Evolutionary conservation across 1,284 basidiomycete genomes (phyloP).

Genomic region (Boletus hoseneyae): DNA sequence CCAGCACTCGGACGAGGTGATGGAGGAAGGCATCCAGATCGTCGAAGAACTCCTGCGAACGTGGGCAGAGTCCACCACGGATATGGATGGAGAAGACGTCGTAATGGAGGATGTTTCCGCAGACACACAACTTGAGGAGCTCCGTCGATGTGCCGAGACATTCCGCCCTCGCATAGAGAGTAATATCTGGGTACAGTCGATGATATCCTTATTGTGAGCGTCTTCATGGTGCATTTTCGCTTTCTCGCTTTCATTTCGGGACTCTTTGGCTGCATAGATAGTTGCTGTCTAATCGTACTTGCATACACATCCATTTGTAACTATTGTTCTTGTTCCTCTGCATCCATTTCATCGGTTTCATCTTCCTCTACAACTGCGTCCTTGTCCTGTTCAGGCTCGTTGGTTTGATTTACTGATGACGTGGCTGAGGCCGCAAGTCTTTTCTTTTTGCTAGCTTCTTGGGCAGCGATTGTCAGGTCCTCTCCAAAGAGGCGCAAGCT

Average conservation of each 20-base stretch:
- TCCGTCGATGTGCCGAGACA: slow-evolving; percentile 64
- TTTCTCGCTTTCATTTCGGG: slow-evolving; percentile 5
- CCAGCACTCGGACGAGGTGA: slow-evolving; percentile 57
- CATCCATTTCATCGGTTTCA: slow-evolving; percentile 10
- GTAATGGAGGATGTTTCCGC: slow-evolving; percentile 51
- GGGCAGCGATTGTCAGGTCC: slow-evolving; percentile 62
- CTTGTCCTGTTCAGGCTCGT: slow-evolving; percentile 6
- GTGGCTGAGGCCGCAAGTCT: slow-evolving; percentile 12
- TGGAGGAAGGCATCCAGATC: slow-evolving; percentile 76
- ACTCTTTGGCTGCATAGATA: slow-evolving; percentile 1
- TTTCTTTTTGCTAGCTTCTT: slow-evolving; percentile 34
- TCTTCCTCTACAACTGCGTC: slow-evolving; percentile 9
- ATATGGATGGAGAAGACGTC: slow-evolving; percentile 50
- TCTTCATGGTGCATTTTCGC: too few species aligned
- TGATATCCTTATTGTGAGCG: slow-evolving; percentile 48
- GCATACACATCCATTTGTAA: slow-evolving; percentile 2
- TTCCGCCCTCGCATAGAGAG: slow-evolving; percentile 65
- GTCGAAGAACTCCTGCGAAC: slow-evolving; percentile 76
- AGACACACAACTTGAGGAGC: slow-evolving; percentile 61
- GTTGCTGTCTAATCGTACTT: slow-evolving; percentile 16
- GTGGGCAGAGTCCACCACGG: slow-evolving; percentile 54
- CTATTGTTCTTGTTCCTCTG: slow-evolving; percentile 13
- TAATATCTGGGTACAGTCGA: slow-evolving; percentile 64
- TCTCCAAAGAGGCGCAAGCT: slow-evolving; percentile 77
- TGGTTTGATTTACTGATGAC: background rate